phyloP scores from a whole-genome alignment of 345 rosid species.

The Aethionema arabicum region DNA sequence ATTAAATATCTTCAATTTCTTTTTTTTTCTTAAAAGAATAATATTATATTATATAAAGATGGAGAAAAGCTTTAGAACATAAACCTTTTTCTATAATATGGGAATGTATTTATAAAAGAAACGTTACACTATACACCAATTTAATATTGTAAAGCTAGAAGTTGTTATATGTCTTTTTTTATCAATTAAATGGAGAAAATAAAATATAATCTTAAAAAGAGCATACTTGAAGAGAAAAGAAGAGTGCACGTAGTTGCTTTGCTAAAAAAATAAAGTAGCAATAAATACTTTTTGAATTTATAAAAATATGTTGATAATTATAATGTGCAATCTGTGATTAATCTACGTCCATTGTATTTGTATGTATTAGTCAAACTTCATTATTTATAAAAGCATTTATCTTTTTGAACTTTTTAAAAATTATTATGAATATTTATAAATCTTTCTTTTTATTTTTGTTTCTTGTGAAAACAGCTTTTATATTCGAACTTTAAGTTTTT shows the following conservation, averaged over 20 bases:
- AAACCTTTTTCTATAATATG: conserved; percentile 17
- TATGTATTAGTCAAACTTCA: conserved; percentile 34
- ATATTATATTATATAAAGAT: conserved; percentile 13
- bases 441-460: conserved; percentile 12
- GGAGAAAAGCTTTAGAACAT: conserved; percentile 26
- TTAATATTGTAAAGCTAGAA: conserved; percentile 21
- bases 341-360: conserved; percentile 30
- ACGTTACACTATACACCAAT: conserved; percentile 11
- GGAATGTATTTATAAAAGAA: conserved; percentile 29
- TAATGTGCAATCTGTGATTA: conserved; percentile 28
- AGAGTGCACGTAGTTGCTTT: conserved; percentile 28
- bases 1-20: conserved; percentile 4
- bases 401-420: conserved; percentile 28
- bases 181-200: neutral
- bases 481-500: neutral
- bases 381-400: conserved; percentile 24
- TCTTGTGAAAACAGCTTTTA: neutral
- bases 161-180: conserved; percentile 36
- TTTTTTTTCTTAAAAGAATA: conserved; percentile 14
- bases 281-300: conserved; percentile 13
- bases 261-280: neutral
- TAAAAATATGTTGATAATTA: conserved; percentile 4
- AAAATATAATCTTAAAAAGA: conserved; percentile 7
- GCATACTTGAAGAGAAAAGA: conserved; percentile 24
- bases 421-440: neutral